Conservation (phyloP, 176 grass and related monocot genomes). For the Hordeum vulgare region DNA sequence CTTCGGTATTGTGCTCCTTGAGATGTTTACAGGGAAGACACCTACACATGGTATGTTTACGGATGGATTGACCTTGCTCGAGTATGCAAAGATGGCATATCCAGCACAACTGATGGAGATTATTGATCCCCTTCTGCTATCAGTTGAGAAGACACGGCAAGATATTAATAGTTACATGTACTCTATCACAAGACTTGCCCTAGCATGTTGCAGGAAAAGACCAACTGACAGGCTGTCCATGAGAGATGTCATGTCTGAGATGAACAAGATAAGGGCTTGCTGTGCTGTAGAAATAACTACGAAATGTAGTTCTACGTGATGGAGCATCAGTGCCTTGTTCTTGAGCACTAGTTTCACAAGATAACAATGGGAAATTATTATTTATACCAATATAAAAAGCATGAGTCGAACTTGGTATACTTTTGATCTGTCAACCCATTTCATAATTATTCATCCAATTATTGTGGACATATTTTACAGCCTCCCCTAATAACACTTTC, state of each 20-base stretch:
- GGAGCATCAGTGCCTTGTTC: background rate
- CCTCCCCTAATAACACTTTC: too few relatives aligned
- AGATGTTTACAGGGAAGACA: slow-evolving; percentile 45
- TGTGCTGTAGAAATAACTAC: background rate
- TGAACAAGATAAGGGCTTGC: background rate
- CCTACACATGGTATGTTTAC: slow-evolving; percentile 31
- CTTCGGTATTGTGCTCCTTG: slow-evolving; percentile 47
- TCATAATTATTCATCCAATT: too few relatives aligned
- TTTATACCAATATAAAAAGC: too few relatives aligned
- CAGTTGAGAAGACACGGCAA: background rate
- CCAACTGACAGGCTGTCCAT: slow-evolving; percentile 13
- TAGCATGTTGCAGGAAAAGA: slow-evolving; percentile 12
- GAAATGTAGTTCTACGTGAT: background rate
- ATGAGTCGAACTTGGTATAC: too few relatives aligned
- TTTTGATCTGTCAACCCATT: too few relatives aligned
- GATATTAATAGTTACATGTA: background rate
- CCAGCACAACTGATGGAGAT: slow-evolving; percentile 6
- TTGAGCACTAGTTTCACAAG: background rate
- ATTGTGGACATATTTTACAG: too few relatives aligned
- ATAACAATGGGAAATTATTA: background rate
- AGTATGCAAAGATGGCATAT: slow-evolving; percentile 12
- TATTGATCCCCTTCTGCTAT: slow-evolving; percentile 14
- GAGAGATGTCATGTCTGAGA: background rate
- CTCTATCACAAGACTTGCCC: slow-evolving; percentile 16
- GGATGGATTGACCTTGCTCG: slow-evolving; percentile 21